phyloP scores from a whole-genome alignment of 768 basidiomycete genomes.

The Mycena rebaudengoi region DNA sequence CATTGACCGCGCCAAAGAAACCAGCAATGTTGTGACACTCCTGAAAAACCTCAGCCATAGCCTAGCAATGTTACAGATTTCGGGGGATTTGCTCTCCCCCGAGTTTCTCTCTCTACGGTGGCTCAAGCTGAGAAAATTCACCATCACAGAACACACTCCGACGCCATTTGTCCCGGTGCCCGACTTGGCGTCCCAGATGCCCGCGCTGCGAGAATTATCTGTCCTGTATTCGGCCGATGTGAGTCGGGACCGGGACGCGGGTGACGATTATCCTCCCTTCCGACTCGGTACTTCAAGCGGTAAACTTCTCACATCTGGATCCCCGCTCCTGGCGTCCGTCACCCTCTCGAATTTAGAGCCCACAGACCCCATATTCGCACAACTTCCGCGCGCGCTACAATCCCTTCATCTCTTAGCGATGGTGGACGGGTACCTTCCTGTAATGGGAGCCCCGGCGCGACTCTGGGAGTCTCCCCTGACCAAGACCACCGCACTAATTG shows the following conservation, averaged over 20 bases:
- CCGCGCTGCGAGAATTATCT: neutral
- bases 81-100: neutral
- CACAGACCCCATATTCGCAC: conserved; percentile 1
- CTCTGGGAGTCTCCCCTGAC: neutral
- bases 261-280: neutral
- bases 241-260: neutral
- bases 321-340: neutral
- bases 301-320: neutral
- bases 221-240: conserved; percentile 1
- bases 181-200: conserved; percentile 3
- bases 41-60: neutral
- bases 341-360: conserved; percentile 11
- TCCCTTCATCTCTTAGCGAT: conserved; percentile 1
- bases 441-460: neutral
- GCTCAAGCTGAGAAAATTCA: neutral
- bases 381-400: neutral
- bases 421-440: neutral
- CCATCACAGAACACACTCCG: conserved; percentile 14
- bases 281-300: neutral
- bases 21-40: neutral
- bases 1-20: neutral
- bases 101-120: neutral
- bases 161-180: conserved; percentile 7
- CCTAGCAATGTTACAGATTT: neutral
- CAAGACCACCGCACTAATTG: neutral